A percentile compares a stretch with the other conserved stretches of the same genome.
Evolutionary conservation across 2,329 filamentous ascomycete species (phyloP).

Genomic region (Tolypocladium paradoxum): DNA sequence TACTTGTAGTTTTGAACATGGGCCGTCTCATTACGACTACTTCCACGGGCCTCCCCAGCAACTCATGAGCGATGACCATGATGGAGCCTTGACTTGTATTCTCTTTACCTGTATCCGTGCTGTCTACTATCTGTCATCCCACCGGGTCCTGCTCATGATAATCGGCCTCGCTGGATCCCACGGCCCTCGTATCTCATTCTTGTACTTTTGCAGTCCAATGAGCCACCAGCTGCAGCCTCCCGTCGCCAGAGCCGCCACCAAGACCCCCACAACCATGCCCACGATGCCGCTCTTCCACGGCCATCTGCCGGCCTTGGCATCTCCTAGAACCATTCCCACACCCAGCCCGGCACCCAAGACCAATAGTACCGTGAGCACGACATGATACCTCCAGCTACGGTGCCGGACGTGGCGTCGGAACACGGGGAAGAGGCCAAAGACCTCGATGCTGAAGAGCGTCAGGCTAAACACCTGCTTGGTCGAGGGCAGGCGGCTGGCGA

Average conservation of each 20-base stretch:
- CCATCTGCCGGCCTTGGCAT: constrained; percentile 28
- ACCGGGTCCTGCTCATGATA: constrained; percentile 57
- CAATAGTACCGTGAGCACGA: constrained; percentile 62
- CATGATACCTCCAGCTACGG: constrained; percentile 71
- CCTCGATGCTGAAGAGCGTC: constrained; percentile 92
- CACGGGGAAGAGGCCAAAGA: constrained; percentile 95
- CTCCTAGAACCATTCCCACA: constrained; percentile 52
- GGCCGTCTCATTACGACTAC: too few species aligned
- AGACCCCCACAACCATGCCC: constrained; percentile 65
- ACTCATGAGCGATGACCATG: neutral
- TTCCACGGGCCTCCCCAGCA: too few species aligned
- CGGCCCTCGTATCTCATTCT: constrained; percentile 95
- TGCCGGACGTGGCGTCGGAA: constrained; percentile 83
- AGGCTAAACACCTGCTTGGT: constrained; percentile 93
- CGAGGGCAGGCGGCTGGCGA: constrained; percentile 78
- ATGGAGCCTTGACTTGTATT: neutral
- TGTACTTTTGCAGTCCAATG: constrained; percentile 94
- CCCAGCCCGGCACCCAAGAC: constrained; percentile 73
- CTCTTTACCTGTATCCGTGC: neutral
- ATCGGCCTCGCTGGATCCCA: constrained; percentile 94
- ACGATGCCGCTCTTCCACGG: constrained; percentile 49
- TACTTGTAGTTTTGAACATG: too few species aligned
- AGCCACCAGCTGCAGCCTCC: constrained; percentile 97
- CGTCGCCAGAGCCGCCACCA: constrained; percentile 69
- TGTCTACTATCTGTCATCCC: constrained; percentile 25